Conservation (phyloP, 2,329 filamentous ascomycete species). For the Grosmannia serpens region DNA sequence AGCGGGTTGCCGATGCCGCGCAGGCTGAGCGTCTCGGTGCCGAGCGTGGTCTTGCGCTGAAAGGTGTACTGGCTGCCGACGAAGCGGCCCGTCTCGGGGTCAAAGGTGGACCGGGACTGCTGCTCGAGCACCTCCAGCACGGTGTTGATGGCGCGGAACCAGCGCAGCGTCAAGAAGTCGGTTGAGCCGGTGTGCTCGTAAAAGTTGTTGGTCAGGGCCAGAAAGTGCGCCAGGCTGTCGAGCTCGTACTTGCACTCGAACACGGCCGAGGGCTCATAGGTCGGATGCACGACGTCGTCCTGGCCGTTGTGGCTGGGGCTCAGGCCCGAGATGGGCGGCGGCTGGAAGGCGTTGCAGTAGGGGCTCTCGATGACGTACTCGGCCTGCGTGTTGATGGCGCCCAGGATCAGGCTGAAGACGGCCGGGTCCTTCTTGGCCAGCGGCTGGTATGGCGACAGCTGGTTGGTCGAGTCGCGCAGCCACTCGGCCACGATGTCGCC, state of each 20-base stretch:
- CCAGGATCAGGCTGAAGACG: conserved; percentile 44
- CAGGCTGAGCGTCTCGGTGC: conserved; percentile 83
- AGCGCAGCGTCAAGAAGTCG: conserved; percentile 67
- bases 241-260: conserved; percentile 99
- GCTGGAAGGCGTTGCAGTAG: conserved; percentile 98
- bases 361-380: conserved; percentile 91
- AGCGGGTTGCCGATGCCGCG: conserved; percentile 83
- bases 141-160: conserved; percentile 66
- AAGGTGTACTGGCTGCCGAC: conserved; percentile 76
- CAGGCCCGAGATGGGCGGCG: conserved; percentile 72
- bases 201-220: conserved; percentile 78
- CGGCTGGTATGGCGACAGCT: conserved; percentile 78
- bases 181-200: conserved; percentile 66
- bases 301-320: conserved; percentile 63
- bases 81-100: conserved; percentile 52
- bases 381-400: conserved; percentile 42
- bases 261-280: conserved; percentile 71
- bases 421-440: conserved; percentile 70
- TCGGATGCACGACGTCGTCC: conserved; percentile 72
- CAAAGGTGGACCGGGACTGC: conserved; percentile 74
- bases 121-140: conserved; percentile 63
- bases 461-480: conserved; percentile 85
- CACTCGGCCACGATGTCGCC: conserved; percentile 90
- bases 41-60: conserved; percentile 63
- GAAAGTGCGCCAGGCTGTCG: conserved; percentile 86